Evolutionary conservation across 441 rosid genomes (phyloP).

Genomic region (Erysimum pusillum): DNA sequence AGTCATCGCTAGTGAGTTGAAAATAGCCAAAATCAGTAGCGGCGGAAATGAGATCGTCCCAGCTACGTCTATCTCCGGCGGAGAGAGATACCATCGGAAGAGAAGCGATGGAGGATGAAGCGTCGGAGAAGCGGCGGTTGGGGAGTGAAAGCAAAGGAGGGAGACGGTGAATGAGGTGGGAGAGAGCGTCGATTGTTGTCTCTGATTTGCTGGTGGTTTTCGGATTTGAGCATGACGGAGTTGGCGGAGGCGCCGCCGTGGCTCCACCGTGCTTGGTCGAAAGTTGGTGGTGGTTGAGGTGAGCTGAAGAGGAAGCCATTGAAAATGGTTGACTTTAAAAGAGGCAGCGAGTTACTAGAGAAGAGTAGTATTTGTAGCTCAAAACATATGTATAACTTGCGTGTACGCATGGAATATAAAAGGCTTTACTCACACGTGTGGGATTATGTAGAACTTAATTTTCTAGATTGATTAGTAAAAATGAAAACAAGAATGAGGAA

Average conservation of each 20-base stretch:
- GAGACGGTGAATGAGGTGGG: slow-evolving; percentile 73
- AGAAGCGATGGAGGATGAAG: slow-evolving; percentile 27
- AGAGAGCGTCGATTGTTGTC: slow-evolving; percentile 60
- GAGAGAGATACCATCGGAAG: slow-evolving; percentile 57
- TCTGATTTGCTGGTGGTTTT: slow-evolving; percentile 49
- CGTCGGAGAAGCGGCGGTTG: slow-evolving; percentile 48
- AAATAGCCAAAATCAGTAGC: slow-evolving; percentile 67
- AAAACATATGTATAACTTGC: slow-evolving; percentile 11
- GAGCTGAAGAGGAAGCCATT: slow-evolving; percentile 58
- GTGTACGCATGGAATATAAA: slow-evolving; percentile 35
- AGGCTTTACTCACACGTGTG: slow-evolving; percentile 38
- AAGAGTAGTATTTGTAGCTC: slow-evolving; percentile 6
- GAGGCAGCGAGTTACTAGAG: not conserved
- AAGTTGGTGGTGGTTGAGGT: slow-evolving; percentile 50
- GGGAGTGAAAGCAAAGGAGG: slow-evolving; percentile 78
- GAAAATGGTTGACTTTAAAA: slow-evolving; percentile 8
- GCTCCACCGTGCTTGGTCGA: slow-evolving; percentile 52
- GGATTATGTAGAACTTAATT: not conserved
- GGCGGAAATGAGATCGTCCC: slow-evolving; percentile 51
- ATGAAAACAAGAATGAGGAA: not conserved
- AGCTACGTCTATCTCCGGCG: slow-evolving; percentile 1
- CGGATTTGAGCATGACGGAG: slow-evolving; percentile 59
- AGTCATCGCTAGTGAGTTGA: slow-evolving; percentile 51
- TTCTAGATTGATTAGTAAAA: slow-evolving; percentile 10
- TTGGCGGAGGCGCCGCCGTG: slow-evolving; percentile 83